Evolutionary conservation across 2,329 filamentous ascomycete genomes (phyloP).

Genomic region (Xylariaceae sp.): DNA sequence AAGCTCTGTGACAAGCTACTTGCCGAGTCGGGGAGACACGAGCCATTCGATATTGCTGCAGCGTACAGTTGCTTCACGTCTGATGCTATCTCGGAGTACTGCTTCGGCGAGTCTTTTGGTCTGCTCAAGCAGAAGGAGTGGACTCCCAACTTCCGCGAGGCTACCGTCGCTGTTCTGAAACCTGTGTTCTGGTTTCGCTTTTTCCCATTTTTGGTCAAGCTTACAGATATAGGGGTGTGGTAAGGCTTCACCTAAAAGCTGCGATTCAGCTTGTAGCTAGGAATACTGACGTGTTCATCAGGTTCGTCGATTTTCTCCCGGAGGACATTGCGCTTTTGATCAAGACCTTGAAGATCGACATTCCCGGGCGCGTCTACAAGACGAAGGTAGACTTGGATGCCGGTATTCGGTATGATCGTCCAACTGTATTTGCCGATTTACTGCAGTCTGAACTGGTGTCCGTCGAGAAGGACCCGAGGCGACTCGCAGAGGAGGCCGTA

Average conservation of each 20-base stretch:
- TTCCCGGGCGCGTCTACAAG: slow-evolving; percentile 24
- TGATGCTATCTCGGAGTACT: slow-evolving; percentile 21
- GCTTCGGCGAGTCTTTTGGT: slow-evolving; percentile 12
- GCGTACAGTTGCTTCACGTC: slow-evolving; percentile 15
- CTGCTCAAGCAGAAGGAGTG: not conserved
- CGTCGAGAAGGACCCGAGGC: slow-evolving; percentile 29
- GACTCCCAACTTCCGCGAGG: not conserved
- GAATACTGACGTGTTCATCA: too few relatives aligned
- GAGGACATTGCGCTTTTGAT: not conserved
- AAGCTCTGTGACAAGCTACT: slow-evolving; percentile 26
- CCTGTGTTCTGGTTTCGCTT: too few relatives aligned
- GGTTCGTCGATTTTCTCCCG: too few relatives aligned
- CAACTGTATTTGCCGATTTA: slow-evolving; percentile 31
- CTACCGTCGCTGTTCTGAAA: too few relatives aligned
- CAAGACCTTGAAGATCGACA: slow-evolving; percentile 14
- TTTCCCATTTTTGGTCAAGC: too few relatives aligned
- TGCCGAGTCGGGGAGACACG: slow-evolving; percentile 19
- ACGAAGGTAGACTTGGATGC: slow-evolving; percentile 28
- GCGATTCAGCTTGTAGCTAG: too few relatives aligned
- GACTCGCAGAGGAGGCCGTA: slow-evolving; percentile 35
- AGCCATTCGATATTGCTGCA: slow-evolving; percentile 13
- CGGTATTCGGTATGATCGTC: slow-evolving; percentile 11
- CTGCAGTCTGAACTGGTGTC: slow-evolving; percentile 28
- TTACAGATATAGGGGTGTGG: too few relatives aligned
- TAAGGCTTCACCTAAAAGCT: too few relatives aligned